These are phyloP conservation scores for Termitomyces heimii DNA, from an alignment of 768 basidiomycete genomes.

Conservation along the genomic window DNA sequence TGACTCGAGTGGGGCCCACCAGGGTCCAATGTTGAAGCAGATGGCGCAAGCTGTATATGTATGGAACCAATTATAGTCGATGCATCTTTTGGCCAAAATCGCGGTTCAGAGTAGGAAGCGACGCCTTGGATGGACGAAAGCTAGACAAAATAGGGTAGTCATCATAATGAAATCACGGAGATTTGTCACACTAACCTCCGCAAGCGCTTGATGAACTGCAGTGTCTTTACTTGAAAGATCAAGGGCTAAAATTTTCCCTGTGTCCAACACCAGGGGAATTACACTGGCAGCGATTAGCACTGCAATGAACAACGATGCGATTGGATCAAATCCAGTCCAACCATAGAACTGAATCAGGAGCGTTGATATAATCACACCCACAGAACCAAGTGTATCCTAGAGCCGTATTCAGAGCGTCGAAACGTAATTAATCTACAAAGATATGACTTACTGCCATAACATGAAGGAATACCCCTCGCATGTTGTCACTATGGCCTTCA, in stretches of 20 bases:
- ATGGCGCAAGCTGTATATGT: conserved; percentile 78
- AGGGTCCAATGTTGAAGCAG: conserved; percentile 51
- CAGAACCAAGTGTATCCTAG: conserved; percentile 94
- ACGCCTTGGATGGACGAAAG: conserved; percentile 73
- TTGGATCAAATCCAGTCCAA: conserved; percentile 98
- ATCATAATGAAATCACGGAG: not conserved
- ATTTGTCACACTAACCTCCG: conserved; percentile 42
- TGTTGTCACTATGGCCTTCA: conserved; percentile 94
- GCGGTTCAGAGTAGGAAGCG: conserved; percentile 69
- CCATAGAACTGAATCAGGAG: conserved; percentile 93
- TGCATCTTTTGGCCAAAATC: conserved; percentile 97
- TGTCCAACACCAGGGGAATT: conserved; percentile 90
- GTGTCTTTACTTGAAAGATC: conserved; percentile 68
- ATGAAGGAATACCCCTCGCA: conserved; percentile 98
- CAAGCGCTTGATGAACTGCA: conserved; percentile 51
- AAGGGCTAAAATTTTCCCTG: conserved; percentile 80
- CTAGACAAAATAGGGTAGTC: conserved; percentile 34
- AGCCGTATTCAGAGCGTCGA: conserved; percentile 4
- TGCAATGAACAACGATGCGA: conserved; percentile 96
- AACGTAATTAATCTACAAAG: not conserved
- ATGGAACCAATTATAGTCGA: conserved; percentile 84
- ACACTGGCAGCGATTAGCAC: conserved; percentile 93
- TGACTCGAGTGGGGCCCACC: conserved; percentile 43
- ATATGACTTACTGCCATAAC: conserved; percentile 76
- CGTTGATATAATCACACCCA: conserved; percentile 97